Percentiles rank a stretch among this genome's conserved stretches.
phyloP scores from a whole-genome alignment of 148 eudicot species.

The Vaccinium corymbosum region DNA sequence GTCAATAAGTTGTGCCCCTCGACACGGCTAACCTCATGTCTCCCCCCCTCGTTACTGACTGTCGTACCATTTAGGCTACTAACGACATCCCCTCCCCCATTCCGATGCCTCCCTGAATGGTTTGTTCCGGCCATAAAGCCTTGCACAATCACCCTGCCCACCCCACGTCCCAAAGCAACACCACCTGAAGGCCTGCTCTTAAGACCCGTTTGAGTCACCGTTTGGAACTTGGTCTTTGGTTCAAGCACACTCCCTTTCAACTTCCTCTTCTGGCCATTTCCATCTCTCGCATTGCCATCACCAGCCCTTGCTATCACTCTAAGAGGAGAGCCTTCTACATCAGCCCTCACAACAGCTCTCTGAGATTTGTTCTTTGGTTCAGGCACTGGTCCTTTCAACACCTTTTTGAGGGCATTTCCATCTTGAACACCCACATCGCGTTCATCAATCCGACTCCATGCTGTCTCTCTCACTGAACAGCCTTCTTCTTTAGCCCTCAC shows the following conservation, averaged over 20 bases:
- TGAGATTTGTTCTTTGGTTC: not conserved
- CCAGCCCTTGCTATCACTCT: not conserved
- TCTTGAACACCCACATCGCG: constrained; percentile 4
- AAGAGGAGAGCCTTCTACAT: not conserved
- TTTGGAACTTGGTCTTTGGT: not conserved
- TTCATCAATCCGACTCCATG: constrained; percentile 13
- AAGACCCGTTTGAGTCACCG: not conserved
- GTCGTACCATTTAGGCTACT: constrained; percentile 6
- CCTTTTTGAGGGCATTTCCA: constrained; percentile 8
- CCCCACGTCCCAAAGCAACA: constrained; percentile 19
- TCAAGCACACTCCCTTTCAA: not conserved
- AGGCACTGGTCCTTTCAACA: constrained; percentile 12
- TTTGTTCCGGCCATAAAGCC: constrained; percentile 46
- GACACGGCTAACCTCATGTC: not conserved
- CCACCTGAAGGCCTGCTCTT: not conserved
- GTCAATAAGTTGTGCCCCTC: constrained; percentile 21
- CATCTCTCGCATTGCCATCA: constrained; percentile 12
- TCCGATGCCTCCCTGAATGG: constrained; percentile 29
- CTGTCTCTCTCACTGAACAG: constrained; percentile 2
- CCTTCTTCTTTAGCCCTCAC: not conserved
- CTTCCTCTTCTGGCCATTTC: constrained; percentile 9
- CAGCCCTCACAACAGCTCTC: not conserved
- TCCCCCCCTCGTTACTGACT: constrained; percentile 29
- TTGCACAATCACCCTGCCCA: constrained; percentile 31
- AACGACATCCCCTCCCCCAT: constrained; percentile 9